Conservation (phyloP, 1,139 yeast species). For the Meyerozyma sp. region DNA sequence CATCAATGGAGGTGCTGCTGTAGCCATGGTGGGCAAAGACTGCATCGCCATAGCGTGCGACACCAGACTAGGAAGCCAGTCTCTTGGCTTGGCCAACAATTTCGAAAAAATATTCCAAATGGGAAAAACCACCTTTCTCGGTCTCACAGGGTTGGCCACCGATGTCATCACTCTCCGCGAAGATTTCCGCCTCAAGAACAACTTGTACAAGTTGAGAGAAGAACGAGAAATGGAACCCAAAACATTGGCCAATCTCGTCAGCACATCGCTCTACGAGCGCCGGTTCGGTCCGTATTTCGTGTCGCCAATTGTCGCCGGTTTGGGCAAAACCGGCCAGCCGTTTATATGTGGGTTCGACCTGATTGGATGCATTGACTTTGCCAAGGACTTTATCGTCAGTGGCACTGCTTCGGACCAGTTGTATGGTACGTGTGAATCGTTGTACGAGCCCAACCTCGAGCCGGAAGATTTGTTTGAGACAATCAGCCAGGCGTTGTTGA, state of each 20-base stretch:
- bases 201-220: conserved; percentile 84
- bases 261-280: conserved; percentile 82
- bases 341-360: conserved; percentile 94
- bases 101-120: conserved; percentile 87
- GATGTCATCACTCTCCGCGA: conserved; percentile 87
- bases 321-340: conserved; percentile 77
- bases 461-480: conserved; percentile 97
- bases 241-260: conserved; percentile 88
- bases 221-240: conserved; percentile 90
- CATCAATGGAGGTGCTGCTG: conserved; percentile 81
- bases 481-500: conserved; percentile 86
- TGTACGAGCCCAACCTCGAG: conserved; percentile 88
- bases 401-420: conserved; percentile 96
- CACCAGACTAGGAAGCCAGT: conserved; percentile 88
- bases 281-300: conserved; percentile 97
- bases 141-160: conserved; percentile 91
- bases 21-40: conserved; percentile 98
- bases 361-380: conserved; percentile 94
- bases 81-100: conserved; percentile 85
- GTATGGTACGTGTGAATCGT: conserved; percentile 98
- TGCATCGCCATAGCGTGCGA: conserved; percentile 98
- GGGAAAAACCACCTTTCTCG: conserved; percentile 77
- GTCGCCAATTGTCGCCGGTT: conserved; percentile 95
- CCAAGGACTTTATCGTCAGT: conserved; percentile 92
- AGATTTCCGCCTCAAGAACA: conserved; percentile 76